Evolutionary conservation across 768 basidiomycete species (phyloP).

Genomic region (Chalciporus pseudorubinellus): DNA sequence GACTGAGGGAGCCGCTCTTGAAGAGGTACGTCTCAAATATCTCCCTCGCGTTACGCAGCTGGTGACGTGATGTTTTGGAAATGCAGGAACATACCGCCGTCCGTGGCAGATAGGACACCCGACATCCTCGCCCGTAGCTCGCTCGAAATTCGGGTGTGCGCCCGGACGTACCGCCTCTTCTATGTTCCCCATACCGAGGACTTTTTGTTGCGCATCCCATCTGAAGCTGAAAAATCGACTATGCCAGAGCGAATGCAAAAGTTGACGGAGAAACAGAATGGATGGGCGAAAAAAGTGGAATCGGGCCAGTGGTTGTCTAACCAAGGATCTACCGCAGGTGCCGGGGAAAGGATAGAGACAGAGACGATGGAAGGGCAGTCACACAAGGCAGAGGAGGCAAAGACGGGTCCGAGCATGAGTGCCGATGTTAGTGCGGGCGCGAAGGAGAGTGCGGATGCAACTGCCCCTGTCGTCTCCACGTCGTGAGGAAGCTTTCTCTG

Average conservation of each 20-base stretch:
- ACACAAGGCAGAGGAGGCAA: background rate
- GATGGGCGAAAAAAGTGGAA: conserved; percentile 16
- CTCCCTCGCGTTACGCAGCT: background rate
- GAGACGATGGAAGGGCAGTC: too few species aligned
- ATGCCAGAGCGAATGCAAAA: background rate
- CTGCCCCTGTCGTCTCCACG: background rate
- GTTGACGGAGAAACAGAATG: conserved; percentile 10
- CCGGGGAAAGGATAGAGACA: background rate
- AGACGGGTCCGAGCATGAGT: background rate
- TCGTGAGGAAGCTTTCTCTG: background rate
- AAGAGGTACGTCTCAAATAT: conserved; percentile 46
- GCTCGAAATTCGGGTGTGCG: conserved; percentile 83
- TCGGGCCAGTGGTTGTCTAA: conserved; percentile 13
- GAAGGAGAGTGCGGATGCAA: background rate
- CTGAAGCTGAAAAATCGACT: conserved; percentile 7
- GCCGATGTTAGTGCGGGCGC: background rate
- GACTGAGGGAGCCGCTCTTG: conserved; percentile 60
- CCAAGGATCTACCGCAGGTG: background rate
- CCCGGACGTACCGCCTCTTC: conserved; percentile 38
- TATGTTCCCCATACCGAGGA: conserved; percentile 28
- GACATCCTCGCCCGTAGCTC: conserved; percentile 53
- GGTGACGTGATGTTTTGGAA: background rate
- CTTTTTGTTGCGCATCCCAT: conserved; percentile 15
- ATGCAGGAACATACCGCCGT: conserved; percentile 21
- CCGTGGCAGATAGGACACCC: conserved; percentile 31